phyloP scores from a whole-genome alignment of 306 rosid genomes.

The Casuarina cunninghamiana region DNA sequence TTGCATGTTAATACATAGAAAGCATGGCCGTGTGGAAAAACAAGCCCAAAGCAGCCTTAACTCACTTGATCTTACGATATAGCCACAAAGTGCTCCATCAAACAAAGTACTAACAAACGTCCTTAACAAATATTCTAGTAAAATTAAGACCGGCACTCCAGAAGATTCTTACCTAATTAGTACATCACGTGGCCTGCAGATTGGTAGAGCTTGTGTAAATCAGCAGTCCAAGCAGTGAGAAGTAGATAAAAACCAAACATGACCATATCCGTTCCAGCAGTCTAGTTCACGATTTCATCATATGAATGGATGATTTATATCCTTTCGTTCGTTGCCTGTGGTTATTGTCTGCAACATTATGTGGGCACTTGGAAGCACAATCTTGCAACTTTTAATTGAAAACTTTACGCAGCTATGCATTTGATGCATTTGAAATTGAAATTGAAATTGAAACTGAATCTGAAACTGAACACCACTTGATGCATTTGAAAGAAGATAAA shows the following conservation, averaged over 20 bases:
- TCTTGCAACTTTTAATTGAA: too few species aligned
- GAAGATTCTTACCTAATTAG: too few species aligned
- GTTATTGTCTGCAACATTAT: too few species aligned
- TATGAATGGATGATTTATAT: too few species aligned
- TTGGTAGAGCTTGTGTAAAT: neutral
- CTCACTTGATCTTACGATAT: neutral
- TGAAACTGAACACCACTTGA: slow-evolving; percentile 31
- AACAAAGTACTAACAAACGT: neutral
- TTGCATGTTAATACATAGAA: neutral
- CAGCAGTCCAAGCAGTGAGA: too few species aligned
- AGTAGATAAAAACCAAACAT: too few species aligned
- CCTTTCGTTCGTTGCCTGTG: too few species aligned
- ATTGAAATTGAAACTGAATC: slow-evolving; percentile 7
- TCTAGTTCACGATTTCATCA: too few species aligned
- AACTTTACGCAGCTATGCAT: too few species aligned
- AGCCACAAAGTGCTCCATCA: neutral
- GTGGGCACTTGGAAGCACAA: too few species aligned
- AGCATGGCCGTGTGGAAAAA: neutral
- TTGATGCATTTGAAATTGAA: too few species aligned
- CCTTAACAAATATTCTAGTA: neutral
- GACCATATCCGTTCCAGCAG: too few species aligned
- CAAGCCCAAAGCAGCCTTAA: neutral
- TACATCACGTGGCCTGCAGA: neutral
- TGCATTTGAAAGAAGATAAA: slow-evolving; percentile 41
- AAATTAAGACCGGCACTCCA: neutral